Evolutionary conservation across 2,329 filamentous ascomycete genomes (phyloP).

Genomic region (Fusarium napiforme): DNA sequence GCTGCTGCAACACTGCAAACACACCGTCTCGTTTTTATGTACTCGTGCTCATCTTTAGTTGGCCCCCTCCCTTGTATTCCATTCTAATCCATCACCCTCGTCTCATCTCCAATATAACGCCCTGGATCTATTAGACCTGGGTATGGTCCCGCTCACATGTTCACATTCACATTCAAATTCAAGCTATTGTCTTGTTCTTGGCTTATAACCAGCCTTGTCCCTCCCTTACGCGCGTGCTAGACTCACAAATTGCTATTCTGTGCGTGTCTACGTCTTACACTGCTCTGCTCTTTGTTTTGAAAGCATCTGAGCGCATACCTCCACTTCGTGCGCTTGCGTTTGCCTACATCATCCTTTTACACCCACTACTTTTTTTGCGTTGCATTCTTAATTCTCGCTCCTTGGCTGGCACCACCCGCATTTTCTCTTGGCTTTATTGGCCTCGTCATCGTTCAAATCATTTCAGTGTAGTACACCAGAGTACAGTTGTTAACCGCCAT

Average conservation of each 20-base stretch:
- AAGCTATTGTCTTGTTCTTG: slow-evolving; percentile 9
- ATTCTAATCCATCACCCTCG: slow-evolving; percentile 3
- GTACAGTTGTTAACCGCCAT: slow-evolving; percentile 41
- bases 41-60: slow-evolving; percentile 22
- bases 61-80: slow-evolving; percentile 21
- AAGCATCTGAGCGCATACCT: slow-evolving; percentile 10
- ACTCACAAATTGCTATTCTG: slow-evolving; percentile 1
- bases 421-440: slow-evolving; percentile 38
- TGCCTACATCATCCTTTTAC: slow-evolving; percentile 15
- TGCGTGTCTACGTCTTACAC: not conserved
- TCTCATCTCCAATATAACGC: slow-evolving; percentile 27
- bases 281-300: slow-evolving; percentile 28
- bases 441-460: slow-evolving; percentile 28
- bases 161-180: slow-evolving; percentile 3
- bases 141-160: slow-evolving; percentile 24
- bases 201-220: slow-evolving; percentile 29
- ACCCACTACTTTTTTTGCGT: slow-evolving; percentile 18
- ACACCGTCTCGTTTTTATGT: slow-evolving; percentile 39
- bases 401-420: slow-evolving; percentile 36
- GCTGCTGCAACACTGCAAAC: slow-evolving; percentile 37
- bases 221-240: slow-evolving; percentile 16
- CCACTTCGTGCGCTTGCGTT: not conserved
- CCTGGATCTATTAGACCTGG: slow-evolving; percentile 15
- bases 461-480: not conserved
- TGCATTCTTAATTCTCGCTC: slow-evolving; percentile 25